Percentiles rank a stretch among this genome's conserved stretches.
These are phyloP conservation scores for Gilbertella persicaria DNA, from an alignment of 371 early-diverging fungal genomes.

Conservation along the genomic window DNA sequence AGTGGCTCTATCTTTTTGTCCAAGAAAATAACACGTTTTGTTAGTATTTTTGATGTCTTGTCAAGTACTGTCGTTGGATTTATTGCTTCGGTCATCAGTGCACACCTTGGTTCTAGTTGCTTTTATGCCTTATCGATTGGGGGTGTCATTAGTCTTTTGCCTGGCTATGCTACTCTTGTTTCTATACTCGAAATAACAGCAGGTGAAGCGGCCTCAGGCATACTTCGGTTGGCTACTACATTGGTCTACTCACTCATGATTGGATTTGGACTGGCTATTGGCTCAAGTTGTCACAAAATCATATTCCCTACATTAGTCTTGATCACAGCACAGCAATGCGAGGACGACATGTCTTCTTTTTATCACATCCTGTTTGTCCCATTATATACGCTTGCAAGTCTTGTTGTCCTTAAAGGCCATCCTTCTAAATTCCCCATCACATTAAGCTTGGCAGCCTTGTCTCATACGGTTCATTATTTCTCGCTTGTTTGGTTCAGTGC, in stretches of 20 bases:
- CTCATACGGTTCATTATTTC: constrained; percentile 25
- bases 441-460: constrained; percentile 21
- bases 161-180: constrained; percentile 67
- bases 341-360: constrained; percentile 18
- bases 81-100: constrained; percentile 38
- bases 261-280: constrained; percentile 75
- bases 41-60: constrained; percentile 63
- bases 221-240: constrained; percentile 71
- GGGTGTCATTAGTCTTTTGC: constrained; percentile 62
- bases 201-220: constrained; percentile 77
- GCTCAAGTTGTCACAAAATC: constrained; percentile 47
- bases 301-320: constrained; percentile 27
- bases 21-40: constrained; percentile 55
- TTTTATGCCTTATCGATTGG: constrained; percentile 61
- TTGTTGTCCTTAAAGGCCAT: constrained; percentile 21
- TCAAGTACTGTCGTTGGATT: constrained; percentile 60
- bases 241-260: constrained; percentile 71
- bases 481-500: constrained; percentile 20
- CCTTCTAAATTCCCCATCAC: constrained; percentile 26
- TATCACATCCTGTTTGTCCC: constrained; percentile 32
- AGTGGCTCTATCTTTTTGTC: constrained; percentile 55
- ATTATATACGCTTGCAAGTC: constrained; percentile 25
- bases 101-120: constrained; percentile 39
- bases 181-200: constrained; percentile 76
- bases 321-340: constrained; percentile 21